phyloP scores from a whole-genome alignment of 257 asterid species.

The Misopates orontium region DNA sequence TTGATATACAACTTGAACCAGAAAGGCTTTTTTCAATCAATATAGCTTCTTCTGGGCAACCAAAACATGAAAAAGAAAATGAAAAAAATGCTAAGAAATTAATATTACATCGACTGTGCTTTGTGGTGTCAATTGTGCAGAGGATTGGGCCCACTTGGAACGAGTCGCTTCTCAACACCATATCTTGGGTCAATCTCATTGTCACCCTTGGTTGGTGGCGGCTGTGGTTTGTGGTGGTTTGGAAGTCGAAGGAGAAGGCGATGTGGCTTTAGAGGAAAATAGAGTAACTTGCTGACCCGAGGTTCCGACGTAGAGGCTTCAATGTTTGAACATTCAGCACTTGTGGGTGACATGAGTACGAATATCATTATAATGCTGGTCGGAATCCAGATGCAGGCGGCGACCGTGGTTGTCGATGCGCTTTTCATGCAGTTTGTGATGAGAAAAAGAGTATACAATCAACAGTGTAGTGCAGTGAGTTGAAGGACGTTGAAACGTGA shows the following conservation, averaged over 20 bases:
- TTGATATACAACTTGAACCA: neutral
- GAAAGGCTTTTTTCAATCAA: constrained; percentile 17
- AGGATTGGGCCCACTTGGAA: constrained; percentile 45
- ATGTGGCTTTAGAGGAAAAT: constrained; percentile 1
- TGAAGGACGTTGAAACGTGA: constrained; percentile 18
- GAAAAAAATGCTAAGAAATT: neutral
- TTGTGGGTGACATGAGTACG: constrained; percentile 21
- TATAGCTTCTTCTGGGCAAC: neutral
- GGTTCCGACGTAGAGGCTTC: neutral
- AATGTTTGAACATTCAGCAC: constrained; percentile 8
- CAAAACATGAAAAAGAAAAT: no score
- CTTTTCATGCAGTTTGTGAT: constrained; percentile 32
- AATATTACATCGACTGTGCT: neutral
- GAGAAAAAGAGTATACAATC: constrained; percentile 2
- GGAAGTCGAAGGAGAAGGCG: constrained; percentile 13
- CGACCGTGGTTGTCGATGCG: neutral
- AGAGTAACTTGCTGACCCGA: neutral
- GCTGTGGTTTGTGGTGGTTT: constrained; percentile 15
- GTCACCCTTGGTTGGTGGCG: neutral
- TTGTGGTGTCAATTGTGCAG: constrained; percentile 34
- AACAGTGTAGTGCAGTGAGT: constrained; percentile 6
- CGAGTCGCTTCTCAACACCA: constrained; percentile 35
- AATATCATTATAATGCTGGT: constrained; percentile 3
- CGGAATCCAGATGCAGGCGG: constrained; percentile 9
- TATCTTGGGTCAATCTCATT: constrained; percentile 32